Evolutionary conservation across 202 grass and related monocot genomes (phyloP).

Genomic region (Panicum virgatum): DNA sequence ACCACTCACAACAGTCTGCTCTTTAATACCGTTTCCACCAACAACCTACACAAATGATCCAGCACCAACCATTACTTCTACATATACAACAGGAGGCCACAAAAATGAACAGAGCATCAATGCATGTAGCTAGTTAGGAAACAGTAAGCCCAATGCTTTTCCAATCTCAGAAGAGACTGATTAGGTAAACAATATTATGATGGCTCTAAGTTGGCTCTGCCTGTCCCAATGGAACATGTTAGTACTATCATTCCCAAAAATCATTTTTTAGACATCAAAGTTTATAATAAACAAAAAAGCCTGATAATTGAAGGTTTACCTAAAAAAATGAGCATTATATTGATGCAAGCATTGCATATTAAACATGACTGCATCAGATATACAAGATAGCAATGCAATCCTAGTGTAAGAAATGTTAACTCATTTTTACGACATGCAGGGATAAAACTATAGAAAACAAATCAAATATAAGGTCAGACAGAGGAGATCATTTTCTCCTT

Average conservation of each 20-base stretch:
- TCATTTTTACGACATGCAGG: neutral
- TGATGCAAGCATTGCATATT: neutral
- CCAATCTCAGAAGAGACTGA: neutral
- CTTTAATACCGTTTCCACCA: slow-evolving; percentile 70
- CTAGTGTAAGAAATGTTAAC: neutral
- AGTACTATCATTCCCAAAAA: slow-evolving; percentile 6
- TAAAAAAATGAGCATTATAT: neutral
- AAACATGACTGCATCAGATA: neutral
- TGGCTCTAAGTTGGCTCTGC: neutral
- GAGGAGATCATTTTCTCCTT: neutral
- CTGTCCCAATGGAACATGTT: neutral
- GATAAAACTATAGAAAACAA: neutral
- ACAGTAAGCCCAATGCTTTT: neutral
- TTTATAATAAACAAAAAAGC: neutral
- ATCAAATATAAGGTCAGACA: neutral
- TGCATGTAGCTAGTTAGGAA: neutral
- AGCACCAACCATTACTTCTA: neutral
- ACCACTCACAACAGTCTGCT: slow-evolving; percentile 86
- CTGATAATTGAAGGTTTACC: neutral
- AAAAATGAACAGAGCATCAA: neutral
- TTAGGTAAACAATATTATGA: neutral
- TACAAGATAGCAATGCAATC: neutral
- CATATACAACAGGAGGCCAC: neutral
- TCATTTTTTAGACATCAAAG: slow-evolving; percentile 1
- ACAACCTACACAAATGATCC: slow-evolving; percentile 66